Base-by-base conservation (phyloP, 345 rosid species). In the Diplotaxis tenuifolia region DNA sequence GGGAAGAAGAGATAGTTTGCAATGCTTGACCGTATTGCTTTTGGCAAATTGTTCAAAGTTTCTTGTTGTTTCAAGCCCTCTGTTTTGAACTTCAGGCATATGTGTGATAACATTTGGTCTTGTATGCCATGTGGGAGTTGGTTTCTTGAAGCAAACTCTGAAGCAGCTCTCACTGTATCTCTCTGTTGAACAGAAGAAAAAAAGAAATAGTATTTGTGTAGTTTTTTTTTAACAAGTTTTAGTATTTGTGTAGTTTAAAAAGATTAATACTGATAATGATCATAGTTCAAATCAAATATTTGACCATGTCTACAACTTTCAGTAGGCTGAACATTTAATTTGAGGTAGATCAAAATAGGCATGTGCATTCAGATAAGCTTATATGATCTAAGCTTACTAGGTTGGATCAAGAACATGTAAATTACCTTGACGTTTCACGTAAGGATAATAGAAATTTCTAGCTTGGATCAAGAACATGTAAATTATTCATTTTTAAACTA, bases 11-110 rank as follows among this genome's bases (percentile, higher is more conserved):
- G 95, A 75, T 83, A 60, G 61, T 81, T 79, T 45, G 99, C 84
- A 68, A 94, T 91, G 89, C 93, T 91, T 27, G 96, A 84, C 12
- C 96, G 86, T 49, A 94, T 87, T 78, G 99, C 99, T 84, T 89
- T 94, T 31, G 99, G 99, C 71, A 94, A 82, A 63, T 88, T 79
- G 50, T 83, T 85, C 45, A 91, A 69, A 58, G 96, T 86, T 67
- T 91, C 97, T 68, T 94, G 97, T 80, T 94, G 99, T 86, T 94
- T 88, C 73, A 94, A 68, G 22, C 93, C 92, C 63, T 94, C 96
- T 62, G 99, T 94, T 87, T 83, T 91, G 87, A 88, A 94, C 73
- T 82, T 88, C 47, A 94, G 78, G 83, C 96, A 89, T 65, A 89
- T 81, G 83, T 91, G 95, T 73, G 98, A 91, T 76, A 91, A 73